Evolutionary conservation across 2,329 filamentous ascomycete genomes (phyloP).

Genomic region (Diplodia scrobiculata): DNA sequence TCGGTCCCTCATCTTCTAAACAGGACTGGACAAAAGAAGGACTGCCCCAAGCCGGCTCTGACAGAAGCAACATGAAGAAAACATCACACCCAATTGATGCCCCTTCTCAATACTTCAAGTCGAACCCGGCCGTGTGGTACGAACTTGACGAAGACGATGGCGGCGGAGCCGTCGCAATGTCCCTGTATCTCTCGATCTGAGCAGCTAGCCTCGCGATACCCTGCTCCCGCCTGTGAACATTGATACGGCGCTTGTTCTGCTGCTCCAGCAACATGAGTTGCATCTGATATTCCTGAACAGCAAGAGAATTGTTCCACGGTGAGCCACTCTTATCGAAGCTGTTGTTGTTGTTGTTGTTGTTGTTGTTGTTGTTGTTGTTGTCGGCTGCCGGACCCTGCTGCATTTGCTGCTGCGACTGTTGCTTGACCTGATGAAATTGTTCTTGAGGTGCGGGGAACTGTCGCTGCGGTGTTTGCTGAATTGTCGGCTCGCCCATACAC

Average conservation of each 20-base stretch:
- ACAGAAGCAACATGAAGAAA: not conserved
- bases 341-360: not conserved
- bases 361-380: not conserved
- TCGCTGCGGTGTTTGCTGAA: not conserved
- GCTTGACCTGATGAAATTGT: no score
- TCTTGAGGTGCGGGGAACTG: no score
- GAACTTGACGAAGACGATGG: not conserved
- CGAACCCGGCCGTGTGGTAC: not conserved
- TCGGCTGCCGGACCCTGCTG: not conserved
- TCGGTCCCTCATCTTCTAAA: not conserved
- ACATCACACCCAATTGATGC: not conserved
- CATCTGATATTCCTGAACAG: conserved; percentile 81
- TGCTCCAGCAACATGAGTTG: conserved; percentile 83
- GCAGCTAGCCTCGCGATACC: not conserved
- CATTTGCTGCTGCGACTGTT: not conserved
- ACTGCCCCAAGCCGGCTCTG: not conserved
- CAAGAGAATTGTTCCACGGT: no score
- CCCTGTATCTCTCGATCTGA: not conserved
- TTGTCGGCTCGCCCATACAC: not conserved
- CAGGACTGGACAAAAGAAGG: not conserved
- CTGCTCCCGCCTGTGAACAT: conserved; percentile 62
- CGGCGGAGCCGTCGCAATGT: no score
- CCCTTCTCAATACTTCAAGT: not conserved
- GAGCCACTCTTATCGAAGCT: conserved; percentile 53
- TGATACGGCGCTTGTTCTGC: conserved; percentile 81